These are phyloP conservation scores for Penicillium macrosclerotiorum DNA, from an alignment of 495 filamentous ascomycete species.

Conservation along the genomic window DNA sequence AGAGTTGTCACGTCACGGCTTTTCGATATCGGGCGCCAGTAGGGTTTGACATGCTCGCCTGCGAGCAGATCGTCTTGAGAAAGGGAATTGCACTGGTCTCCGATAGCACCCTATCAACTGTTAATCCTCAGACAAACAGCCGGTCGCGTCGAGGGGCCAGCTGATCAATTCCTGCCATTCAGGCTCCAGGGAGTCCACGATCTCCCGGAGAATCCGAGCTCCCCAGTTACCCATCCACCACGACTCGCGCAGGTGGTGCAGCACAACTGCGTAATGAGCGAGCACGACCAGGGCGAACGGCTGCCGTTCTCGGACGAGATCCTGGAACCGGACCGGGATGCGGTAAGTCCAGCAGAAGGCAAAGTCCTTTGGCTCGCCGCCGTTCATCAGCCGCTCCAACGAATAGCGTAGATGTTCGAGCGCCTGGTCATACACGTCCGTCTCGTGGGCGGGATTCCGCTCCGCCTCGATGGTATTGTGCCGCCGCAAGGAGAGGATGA, in stretches of 20 bases:
- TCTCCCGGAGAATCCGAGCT: constrained; percentile 26
- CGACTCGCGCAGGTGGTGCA: constrained; percentile 46
- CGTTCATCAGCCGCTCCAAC: constrained; percentile 33
- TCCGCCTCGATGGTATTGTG: constrained; percentile 26
- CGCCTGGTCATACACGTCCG: constrained; percentile 25
- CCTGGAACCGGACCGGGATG: constrained; percentile 49
- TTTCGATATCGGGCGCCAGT: no score
- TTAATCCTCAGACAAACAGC: constrained; percentile 27
- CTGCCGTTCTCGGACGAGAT: constrained; percentile 45
- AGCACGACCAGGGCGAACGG: constrained; percentile 56
- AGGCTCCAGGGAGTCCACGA: constrained; percentile 28
- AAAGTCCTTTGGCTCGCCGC: constrained; percentile 35
- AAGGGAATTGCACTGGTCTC: no score
- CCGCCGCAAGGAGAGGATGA: constrained; percentile 28
- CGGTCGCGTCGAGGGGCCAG: constrained; percentile 43
- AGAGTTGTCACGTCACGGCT: no score
- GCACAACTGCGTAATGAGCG: constrained; percentile 49
- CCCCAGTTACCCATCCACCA: constrained; percentile 56
- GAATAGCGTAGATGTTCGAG: constrained; percentile 30
- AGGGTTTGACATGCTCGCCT: no score
- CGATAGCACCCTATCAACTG: no score
- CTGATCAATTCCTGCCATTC: constrained; percentile 34
- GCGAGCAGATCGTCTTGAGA: no score
- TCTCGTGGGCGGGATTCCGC: constrained; percentile 28
- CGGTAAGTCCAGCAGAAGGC: constrained; percentile 51